Evolutionary conservation across 73 alveolate genomes (phyloP), one percentile per base, ranked within the genome.

Genomic region (Stentor roeselii): DNA sequence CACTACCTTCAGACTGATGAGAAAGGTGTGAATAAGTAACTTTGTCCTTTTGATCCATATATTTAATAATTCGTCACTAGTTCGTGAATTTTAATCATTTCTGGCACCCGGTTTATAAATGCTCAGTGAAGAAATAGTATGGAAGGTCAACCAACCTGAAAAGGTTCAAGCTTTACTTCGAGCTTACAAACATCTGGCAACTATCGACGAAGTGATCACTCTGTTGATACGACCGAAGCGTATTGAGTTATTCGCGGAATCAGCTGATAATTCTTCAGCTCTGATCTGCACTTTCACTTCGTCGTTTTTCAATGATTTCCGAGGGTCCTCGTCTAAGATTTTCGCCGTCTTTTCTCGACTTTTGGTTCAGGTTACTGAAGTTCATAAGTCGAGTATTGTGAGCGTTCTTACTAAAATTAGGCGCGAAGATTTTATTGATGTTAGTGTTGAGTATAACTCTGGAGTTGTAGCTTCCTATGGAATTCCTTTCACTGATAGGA

Each of bases 61-160:
- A n/a, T n/a, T n/a, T n/a, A n/a, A n/a, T n/a, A n/a, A n/a, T n/a
- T n/a, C n/a, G n/a, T n/a, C n/a, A n/a, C n/a, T n/a, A n/a, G n/a
- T n/a, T n/a, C n/a, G n/a, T n/a, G n/a, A n/a, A n/a, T n/a, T n/a
- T n/a, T n/a, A n/a, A n/a, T n/a, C n/a, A n/a, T n/a, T n/a, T n/a
- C n/a, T n/a, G n/a, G n/a, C n/a, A n/a, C n/a, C n/a, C n/a, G n/a
- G n/a, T n/a, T n/a, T n/a, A n/a, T n/a, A n/a, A n/a, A 50, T 50
- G 67, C 67, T 11, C 21, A 34, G 80, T 40, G 80, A 67, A 30
- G 37, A 67, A 21, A 21, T 32, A n/a, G 14, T 32, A 67, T 67
- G 80, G 80, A 67, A 67, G 34, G 41, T 67, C 21, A 67, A 32
- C 41, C 41, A 67, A 32, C 80, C 80, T 67, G 80, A 67, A 1